Conservation (phyloP, 2,329 filamentous ascomycete genomes). For the Clarireedia sp. region DNA sequence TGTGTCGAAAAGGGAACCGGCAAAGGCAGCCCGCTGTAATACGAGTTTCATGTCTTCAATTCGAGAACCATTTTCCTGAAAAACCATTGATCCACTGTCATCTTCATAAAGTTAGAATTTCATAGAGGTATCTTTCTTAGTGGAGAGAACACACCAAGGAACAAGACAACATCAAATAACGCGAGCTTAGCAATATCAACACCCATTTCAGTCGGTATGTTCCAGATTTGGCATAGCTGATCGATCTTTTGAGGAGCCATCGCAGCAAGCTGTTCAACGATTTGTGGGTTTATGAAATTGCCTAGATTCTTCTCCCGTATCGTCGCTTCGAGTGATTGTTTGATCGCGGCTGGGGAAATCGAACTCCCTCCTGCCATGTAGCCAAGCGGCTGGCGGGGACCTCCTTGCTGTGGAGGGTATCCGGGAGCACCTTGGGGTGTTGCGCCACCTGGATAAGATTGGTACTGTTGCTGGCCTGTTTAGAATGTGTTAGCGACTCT, state of each 20-base stretch:
- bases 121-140: background rate
- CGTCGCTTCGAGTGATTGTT: conserved; percentile 13
- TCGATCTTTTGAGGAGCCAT: conserved; percentile 17
- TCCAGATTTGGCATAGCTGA: conserved; percentile 24
- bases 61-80: conserved; percentile 58
- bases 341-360: conserved; percentile 5
- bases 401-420: conserved; percentile 6
- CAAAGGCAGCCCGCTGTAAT: conserved; percentile 53
- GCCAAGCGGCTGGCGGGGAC: conserved; percentile 9
- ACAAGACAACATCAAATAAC: conserved; percentile 28
- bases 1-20: conserved; percentile 60
- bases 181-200: conserved; percentile 30
- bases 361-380: conserved; percentile 1
- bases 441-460: background rate
- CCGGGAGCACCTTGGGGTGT: background rate
- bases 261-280: conserved; percentile 10
- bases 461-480: conserved; percentile 12
- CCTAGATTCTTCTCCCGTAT: conserved; percentile 13
- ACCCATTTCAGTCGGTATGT: conserved; percentile 26
- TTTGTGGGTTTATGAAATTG: conserved; percentile 8
- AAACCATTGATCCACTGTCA: conserved; percentile 62
- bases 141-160: conserved; percentile 19
- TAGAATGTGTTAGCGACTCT: conserved; percentile 1
- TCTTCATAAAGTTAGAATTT: conserved; percentile 33
- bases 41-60: conserved; percentile 61